Conservation (phyloP, 2,329 filamentous ascomycete species). For the Lachnellula arida region DNA sequence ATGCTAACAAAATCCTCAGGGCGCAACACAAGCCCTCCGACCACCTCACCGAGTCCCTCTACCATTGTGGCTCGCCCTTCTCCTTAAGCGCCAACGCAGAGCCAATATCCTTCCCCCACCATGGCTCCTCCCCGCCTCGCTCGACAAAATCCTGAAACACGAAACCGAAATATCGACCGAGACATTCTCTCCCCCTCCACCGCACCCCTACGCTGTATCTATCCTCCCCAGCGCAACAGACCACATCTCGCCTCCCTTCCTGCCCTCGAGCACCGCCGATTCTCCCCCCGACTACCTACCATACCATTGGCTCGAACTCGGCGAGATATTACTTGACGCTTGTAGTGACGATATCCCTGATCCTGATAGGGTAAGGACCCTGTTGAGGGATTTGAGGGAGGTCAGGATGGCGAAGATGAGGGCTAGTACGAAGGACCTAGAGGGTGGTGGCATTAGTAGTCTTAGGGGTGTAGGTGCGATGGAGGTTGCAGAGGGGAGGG, state of each 20-base stretch:
- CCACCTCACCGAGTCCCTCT: slow-evolving; percentile 76
- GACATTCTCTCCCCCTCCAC: slow-evolving; percentile 73
- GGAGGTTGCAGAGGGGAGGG: slow-evolving; percentile 83
- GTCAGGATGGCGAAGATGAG: slow-evolving; percentile 86
- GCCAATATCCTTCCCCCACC: slow-evolving; percentile 88
- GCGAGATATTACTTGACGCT: slow-evolving; percentile 79
- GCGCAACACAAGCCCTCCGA: slow-evolving; percentile 67
- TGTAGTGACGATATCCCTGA: slow-evolving; percentile 77
- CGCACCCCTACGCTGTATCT: slow-evolving; percentile 50
- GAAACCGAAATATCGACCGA: slow-evolving; percentile 70
- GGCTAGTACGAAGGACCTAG: slow-evolving; percentile 65
- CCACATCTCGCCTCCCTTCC: slow-evolving; percentile 66
- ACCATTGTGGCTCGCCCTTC: slow-evolving; percentile 90
- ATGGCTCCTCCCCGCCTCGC: slow-evolving; percentile 76
- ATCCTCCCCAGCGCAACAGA: slow-evolving; percentile 23
- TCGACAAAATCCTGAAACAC: slow-evolving; percentile 71
- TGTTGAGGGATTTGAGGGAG: slow-evolving; percentile 79
- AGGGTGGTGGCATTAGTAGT: slow-evolving; percentile 68
- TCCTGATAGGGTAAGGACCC: slow-evolving; percentile 66
- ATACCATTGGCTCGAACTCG: slow-evolving; percentile 93
- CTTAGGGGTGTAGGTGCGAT: slow-evolving; percentile 78
- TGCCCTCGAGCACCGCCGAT: slow-evolving; percentile 67
- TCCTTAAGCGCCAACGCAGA: slow-evolving; percentile 89
- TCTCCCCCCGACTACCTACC: slow-evolving; percentile 69
- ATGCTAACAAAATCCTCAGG: slow-evolving; percentile 60